Base-by-base conservation (phyloP, 257 asterid genomes). In the Asclepias syriaca region DNA sequence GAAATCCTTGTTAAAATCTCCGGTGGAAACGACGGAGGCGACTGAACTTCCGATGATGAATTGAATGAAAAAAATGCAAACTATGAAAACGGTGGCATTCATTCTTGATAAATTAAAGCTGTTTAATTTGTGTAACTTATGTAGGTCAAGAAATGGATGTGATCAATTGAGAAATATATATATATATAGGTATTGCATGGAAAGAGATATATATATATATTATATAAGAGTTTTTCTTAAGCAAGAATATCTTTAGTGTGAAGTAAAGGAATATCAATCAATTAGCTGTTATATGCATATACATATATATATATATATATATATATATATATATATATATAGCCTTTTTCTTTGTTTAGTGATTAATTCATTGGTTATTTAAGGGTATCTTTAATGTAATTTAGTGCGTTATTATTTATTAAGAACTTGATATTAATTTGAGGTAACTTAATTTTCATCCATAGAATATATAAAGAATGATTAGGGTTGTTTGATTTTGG, bases 1-100 rank as follows among this genome's bases (percentile, higher is more conserved):
- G 87, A 91, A 94, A 83, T 89, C 99, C 74, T 77, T 83, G 88
- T 85, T 94, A 18, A 87, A 94, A 83, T 94, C 96, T 39, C 97
- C 97, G 0, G 95, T 83, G 0, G 97, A 90, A 75, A 93, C 87
- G 13, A 86, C 85, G 29, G 94, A 85, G 66, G 85, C 92, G 68
- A 77, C 29, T 39, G 92, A 80, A 53, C 50, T 72, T 45, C 57
- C 80, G 71, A 76, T 34, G 43, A 76, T 34, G 43, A 77, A 29
- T 12, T 29, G 22, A 11, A 68, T 19, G 24, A 53, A 55, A 27
- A 76, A 15, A 9, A 66, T 27, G 18, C 76, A 66, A 65, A 77
- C 18, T 1, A 78, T 53, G 10, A 82, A 51, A 68, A 78, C n/a
- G 55, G 65, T n/a, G 56, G 84, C 37, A 29, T 69, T 73, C 88